Percentiles rank a stretch among this genome's conserved stretches.
Conservation (phyloP, 768 basidiomycete genomes). For the Mycena leptocephala region DNA sequence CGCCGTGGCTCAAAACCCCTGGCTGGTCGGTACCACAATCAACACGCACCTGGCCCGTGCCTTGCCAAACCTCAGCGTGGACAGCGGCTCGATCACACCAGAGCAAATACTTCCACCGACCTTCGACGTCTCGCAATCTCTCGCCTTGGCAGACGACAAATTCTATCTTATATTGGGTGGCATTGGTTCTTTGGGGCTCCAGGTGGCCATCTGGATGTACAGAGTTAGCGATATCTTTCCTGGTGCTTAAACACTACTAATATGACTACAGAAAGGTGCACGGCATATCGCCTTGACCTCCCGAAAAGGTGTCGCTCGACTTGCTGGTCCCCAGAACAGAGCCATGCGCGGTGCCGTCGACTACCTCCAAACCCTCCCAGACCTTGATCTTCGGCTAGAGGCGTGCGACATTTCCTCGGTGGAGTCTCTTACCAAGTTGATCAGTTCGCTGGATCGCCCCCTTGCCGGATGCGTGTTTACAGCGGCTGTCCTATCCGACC, state of each 20-base stretch:
- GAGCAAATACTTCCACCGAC: not conserved
- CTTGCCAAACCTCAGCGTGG: not conserved
- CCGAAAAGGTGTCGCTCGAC: slow-evolving; percentile 48
- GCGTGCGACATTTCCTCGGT: slow-evolving; percentile 48
- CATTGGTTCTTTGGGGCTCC: slow-evolving; percentile 55
- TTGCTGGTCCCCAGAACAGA: slow-evolving; percentile 5
- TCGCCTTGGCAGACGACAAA: slow-evolving; percentile 46
- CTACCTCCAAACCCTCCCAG: slow-evolving; percentile 46
- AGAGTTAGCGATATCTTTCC: slow-evolving; percentile 42
- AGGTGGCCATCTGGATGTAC: slow-evolving; percentile 60
- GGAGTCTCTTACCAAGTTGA: slow-evolving; percentile 36
- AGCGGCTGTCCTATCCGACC: slow-evolving; percentile 49
- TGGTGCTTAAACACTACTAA: not conserved
- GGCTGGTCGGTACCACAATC: not conserved
- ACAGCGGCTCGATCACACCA: slow-evolving; percentile 7
- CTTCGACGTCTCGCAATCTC: slow-evolving; percentile 11
- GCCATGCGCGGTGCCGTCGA: slow-evolving; percentile 25
- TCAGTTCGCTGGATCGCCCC: slow-evolving; percentile 39
- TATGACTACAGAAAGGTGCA: slow-evolving; percentile 50
- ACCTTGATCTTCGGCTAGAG: slow-evolving; percentile 49
- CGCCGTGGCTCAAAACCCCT: not conserved
- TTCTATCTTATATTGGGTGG: slow-evolving; percentile 59
- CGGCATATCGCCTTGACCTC: slow-evolving; percentile 55
- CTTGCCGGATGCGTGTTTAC: slow-evolving; percentile 53
- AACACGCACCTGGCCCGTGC: not conserved